phyloP scores from a whole-genome alignment of 768 basidiomycete genomes.

The Kwoniella botswanensis region DNA sequence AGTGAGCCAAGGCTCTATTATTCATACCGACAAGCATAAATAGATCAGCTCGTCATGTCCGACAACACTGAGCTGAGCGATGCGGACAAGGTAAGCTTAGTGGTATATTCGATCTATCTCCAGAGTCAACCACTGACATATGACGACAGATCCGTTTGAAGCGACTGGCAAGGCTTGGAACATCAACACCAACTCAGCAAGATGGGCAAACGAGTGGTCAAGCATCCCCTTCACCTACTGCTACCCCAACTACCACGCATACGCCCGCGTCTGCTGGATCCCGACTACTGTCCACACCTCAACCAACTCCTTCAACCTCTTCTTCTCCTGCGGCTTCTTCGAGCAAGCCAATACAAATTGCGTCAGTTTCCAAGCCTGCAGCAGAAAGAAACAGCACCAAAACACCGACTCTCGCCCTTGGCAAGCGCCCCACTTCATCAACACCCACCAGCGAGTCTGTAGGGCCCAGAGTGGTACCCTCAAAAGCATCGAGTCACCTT shows the following conservation, averaged over 20 bases:
- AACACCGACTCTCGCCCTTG: conserved; percentile 14
- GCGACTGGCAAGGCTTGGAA: conserved; percentile 77
- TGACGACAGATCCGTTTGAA: conserved; percentile 84
- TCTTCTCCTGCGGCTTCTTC: conserved; percentile 5
- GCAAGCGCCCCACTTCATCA: conserved; percentile 32
- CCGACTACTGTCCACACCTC: conserved; percentile 30
- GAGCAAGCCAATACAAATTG: conserved; percentile 6
- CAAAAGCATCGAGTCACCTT: conserved; percentile 56
- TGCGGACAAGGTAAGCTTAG: conserved; percentile 47
- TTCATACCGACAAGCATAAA: too few relatives aligned
- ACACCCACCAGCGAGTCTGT: conserved; percentile 53
- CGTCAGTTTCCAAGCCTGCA: conserved; percentile 3
- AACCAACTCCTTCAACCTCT: conserved; percentile 5
- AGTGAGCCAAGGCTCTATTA: neutral
- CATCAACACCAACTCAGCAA: conserved; percentile 34
- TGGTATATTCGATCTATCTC: conserved; percentile 25
- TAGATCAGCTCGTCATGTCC: conserved; percentile 15
- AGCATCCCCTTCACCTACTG: conserved; percentile 23
- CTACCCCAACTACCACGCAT: conserved; percentile 22
- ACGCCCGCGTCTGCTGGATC: conserved; percentile 27
- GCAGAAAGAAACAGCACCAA: conserved; percentile 16
- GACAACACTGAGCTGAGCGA: conserved; percentile 33
- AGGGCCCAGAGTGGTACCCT: conserved; percentile 64
- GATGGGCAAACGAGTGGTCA: conserved; percentile 51
- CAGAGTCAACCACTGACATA: neutral